Evolutionary conservation across 148 eudicot species (phyloP), one percentile per base, ranked within the genome.

Genomic region (Fagopyrum esculentum): DNA sequence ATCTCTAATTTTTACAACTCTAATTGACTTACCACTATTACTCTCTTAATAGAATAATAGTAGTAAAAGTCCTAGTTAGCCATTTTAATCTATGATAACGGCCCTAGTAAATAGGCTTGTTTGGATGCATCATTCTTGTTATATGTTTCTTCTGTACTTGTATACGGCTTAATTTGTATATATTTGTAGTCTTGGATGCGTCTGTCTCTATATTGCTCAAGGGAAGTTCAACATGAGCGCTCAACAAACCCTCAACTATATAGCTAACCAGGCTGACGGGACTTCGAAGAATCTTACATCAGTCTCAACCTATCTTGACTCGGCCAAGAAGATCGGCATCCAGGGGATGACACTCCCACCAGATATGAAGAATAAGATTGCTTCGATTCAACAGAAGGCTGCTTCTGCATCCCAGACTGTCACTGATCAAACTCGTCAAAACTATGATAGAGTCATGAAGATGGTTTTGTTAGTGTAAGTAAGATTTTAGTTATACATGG

Each of bases 381-480:
- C 76, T 74, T 81, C 81, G 11, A 84, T 88, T 79, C 85, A 88
- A 30, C 26, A 52, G 0, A 71, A 79, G 83, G 85, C 89, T 49
- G 75, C 64, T 71, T 46, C 84, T 71, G 77, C 98, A 73, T 77
- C 93, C 0, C 76, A 44, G 47, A 84, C 85, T 73, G 89, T 94
- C 69, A 81, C 83, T 66, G 52, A 1, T 10, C 83, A 78, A 78
- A 86, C 93, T 7, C 40, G 75, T 43, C 87, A 82, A 56, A 90
- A 92, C 30, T 77, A 83, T 69, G 79, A 76, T 17, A 80, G 75
- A 15, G 89, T 94, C 50, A 75, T 71, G 7, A 55, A 45, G 9
- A 79, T 48, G 71, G 82, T 92, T 79, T 78, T 87, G 43, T 40
- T 40, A 56, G 91, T 92, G 98, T 94, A 82, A 88, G 98, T 80